These are phyloP conservation scores for Aureobasidium sp. DNA, from an alignment of 2,329 filamentous ascomycete genomes.

Conservation along the genomic window DNA sequence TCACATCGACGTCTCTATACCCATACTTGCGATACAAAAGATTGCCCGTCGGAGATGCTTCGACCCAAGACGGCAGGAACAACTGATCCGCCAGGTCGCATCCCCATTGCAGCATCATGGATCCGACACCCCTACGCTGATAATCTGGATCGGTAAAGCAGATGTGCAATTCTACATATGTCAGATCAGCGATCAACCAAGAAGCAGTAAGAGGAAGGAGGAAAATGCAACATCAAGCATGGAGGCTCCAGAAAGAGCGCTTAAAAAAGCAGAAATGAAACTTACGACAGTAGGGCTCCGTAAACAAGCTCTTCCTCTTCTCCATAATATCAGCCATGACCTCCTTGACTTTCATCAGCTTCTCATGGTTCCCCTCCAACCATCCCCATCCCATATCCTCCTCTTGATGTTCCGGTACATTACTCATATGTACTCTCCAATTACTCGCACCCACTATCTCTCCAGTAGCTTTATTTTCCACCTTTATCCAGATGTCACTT, in stretches of 20 bases:
- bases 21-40: slow-evolving; percentile 23
- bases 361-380: slow-evolving; percentile 16
- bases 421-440: slow-evolving; percentile 25
- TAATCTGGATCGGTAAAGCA: slow-evolving; percentile 31
- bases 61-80: slow-evolving; percentile 26
- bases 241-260: too few relatives aligned
- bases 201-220: not conserved
- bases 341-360: slow-evolving; percentile 3
- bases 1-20: slow-evolving; percentile 20
- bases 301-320: slow-evolving; percentile 13
- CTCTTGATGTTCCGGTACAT: slow-evolving; percentile 19
- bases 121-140: slow-evolving; percentile 31
- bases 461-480: slow-evolving; percentile 22
- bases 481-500: slow-evolving; percentile 26
- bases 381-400: slow-evolving; percentile 16
- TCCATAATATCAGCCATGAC: slow-evolving; percentile 14
- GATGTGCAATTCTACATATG: slow-evolving; percentile 27
- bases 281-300: slow-evolving; percentile 19
- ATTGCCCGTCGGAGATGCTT: slow-evolving; percentile 23
- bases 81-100: slow-evolving; percentile 28
- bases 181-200: not conserved
- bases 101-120: slow-evolving; percentile 33
- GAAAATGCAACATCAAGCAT: not conserved
- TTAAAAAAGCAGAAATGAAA: not conserved
- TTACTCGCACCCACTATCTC: slow-evolving; percentile 26